phyloP scores from a whole-genome alignment of 2,329 filamentous ascomycete genomes.

The Fusarium lyarnte region DNA sequence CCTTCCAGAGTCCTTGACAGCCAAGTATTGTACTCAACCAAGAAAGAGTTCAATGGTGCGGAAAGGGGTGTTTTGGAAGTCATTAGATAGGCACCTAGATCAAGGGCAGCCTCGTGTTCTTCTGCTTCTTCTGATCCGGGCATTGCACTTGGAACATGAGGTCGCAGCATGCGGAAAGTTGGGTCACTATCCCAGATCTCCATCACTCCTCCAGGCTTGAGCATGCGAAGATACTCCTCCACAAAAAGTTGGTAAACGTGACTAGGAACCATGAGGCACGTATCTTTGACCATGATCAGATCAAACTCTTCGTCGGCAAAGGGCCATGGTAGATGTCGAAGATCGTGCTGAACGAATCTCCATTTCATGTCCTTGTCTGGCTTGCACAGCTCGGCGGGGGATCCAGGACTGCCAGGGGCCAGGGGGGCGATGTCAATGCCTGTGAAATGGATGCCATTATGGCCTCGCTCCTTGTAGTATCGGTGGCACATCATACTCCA shows the following conservation, averaged over 20 bases:
- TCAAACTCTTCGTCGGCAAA: slow-evolving; percentile 85
- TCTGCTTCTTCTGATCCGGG: slow-evolving; percentile 54
- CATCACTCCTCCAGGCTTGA: slow-evolving; percentile 80
- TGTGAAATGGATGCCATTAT: slow-evolving; percentile 77
- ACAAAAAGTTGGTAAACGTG: slow-evolving; percentile 64
- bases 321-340: slow-evolving; percentile 79
- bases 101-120: slow-evolving; percentile 71
- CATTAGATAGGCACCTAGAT: slow-evolving; percentile 83
- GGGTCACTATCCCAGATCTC: slow-evolving; percentile 94
- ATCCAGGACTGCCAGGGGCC: slow-evolving; percentile 56
- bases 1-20: slow-evolving; percentile 77
- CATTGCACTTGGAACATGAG: slow-evolving; percentile 70
- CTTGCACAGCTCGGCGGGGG: slow-evolving; percentile 54
- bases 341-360: slow-evolving; percentile 88
- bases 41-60: slow-evolving; percentile 80
- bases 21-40: slow-evolving; percentile 87
- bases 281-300: slow-evolving; percentile 87
- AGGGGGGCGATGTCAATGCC: slow-evolving; percentile 84
- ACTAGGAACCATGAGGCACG: slow-evolving; percentile 72
- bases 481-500: slow-evolving; percentile 92
- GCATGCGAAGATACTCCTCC: slow-evolving; percentile 79
- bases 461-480: slow-evolving; percentile 75
- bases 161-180: slow-evolving; percentile 82
- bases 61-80: slow-evolving; percentile 85
- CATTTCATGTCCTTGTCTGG: slow-evolving; percentile 81